phyloP scores from a whole-genome alignment of 768 basidiomycete species.

The Megacollybia marginata region DNA sequence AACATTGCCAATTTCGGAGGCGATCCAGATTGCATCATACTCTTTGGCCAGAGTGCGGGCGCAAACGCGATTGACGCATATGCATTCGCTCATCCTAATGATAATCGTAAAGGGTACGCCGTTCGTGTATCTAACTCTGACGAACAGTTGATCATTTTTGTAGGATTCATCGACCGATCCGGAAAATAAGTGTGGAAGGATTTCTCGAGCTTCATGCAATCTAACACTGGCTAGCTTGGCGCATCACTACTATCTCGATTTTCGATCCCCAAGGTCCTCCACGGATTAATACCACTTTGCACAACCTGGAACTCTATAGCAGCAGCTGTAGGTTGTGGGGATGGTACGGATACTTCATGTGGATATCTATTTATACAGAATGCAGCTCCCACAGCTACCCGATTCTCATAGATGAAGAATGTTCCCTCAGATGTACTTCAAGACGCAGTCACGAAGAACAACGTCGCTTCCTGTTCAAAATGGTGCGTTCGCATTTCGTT shows the following conservation, averaged over 20 bases:
- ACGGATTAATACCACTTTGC: constrained; percentile 13
- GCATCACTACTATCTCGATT: no score
- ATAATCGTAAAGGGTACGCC: constrained; percentile 20
- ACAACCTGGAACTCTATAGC: constrained; percentile 24
- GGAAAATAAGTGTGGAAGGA: no score
- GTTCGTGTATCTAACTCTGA: background rate
- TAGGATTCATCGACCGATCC: constrained; percentile 21
- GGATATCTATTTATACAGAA: background rate
- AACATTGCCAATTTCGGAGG: constrained; percentile 27
- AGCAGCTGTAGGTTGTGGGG: constrained; percentile 15
- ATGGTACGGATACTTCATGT: constrained; percentile 10
- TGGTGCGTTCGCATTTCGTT: constrained; percentile 4
- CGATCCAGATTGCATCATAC: no score
- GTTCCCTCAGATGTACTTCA: background rate
- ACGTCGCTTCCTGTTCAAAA: background rate
- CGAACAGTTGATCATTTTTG: background rate
- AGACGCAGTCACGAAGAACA: background rate
- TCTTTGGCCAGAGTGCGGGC: constrained; percentile 34
- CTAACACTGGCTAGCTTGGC: no score
- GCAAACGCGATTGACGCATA: no score
- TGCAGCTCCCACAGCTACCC: background rate
- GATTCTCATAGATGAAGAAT: background rate
- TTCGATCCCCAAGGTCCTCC: no score
- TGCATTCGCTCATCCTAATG: constrained; percentile 25
- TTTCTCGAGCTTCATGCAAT: no score